Evolutionary conservation across 768 basidiomycete species (phyloP), one percentile per base, ranked within the genome.

Genomic region (Pleurotus tuoliensis): DNA sequence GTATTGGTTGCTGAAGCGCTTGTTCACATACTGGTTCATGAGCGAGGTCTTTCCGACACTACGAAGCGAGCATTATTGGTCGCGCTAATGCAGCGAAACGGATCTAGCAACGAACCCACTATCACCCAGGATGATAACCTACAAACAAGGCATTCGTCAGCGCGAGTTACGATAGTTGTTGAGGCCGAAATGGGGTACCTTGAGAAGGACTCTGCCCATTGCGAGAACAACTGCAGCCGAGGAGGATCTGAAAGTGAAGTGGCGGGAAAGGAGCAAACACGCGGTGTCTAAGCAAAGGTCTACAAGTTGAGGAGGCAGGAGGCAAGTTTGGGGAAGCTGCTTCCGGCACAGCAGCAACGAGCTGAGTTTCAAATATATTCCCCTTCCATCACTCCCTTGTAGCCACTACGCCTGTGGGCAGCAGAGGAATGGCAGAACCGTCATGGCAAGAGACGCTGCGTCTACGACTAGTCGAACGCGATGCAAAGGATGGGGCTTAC

Each of bases 1-100:
- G 83, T 99, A 99, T 76, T 98, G 96, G 76, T 95, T 97, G 72
- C 91, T 94, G 75, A 98, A 99, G 60, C 97, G 90, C 74, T 98
- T 98, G 84, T 98, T 98, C 62, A 99, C 97, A 78, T 97, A 98
- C 76, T 99, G 97, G 79, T 98, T 98, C 97, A 99, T 99, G 66
- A 99, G 88, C 25, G 96, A 98, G 41, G 97, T 98, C 88, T 98
- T 98, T 43, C 95, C 96, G 71, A 98, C 96, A 57, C 95, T 95
- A 65, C 15, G 53, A 59, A 18, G 59, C 3, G 43, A 54, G 56
- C 43, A 39, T 63, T 53, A 39, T 49, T 39, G 22, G 46, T 34
- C 25, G 52, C 13, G n/a, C 24, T 11, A 16, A 20, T 24, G 16
- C 27, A 46, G 16, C 43, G 30, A 45, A 57, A 27, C 11, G 47